Percentiles rank a stretch among this genome's conserved stretches.
These are phyloP conservation scores for Chaetomium olivaceum DNA, from an alignment of 2,329 filamentous ascomycete genomes.

Conservation along the genomic window DNA sequence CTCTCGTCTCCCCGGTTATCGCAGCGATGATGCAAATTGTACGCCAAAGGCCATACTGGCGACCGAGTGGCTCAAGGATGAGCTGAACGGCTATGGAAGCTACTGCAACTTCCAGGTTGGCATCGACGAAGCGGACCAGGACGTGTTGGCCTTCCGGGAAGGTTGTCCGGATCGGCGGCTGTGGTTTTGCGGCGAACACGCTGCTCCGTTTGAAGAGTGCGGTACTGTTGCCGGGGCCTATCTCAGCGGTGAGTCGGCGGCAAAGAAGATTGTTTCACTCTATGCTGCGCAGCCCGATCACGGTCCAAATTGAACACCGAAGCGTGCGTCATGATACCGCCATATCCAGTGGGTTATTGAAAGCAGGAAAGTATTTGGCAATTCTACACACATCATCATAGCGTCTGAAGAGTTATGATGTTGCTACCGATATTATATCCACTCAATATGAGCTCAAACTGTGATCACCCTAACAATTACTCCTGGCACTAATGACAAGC, in stretches of 20 bases:
- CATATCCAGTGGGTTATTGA: too few relatives aligned
- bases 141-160: not conserved
- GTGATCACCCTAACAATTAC: too few relatives aligned
- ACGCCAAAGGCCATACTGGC: constrained; percentile 56
- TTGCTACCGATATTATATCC: too few relatives aligned
- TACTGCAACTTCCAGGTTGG: constrained; percentile 3
- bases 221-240: constrained; percentile 66
- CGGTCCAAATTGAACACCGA: too few relatives aligned
- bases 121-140: not conserved
- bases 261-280: constrained; percentile 11
- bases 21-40: constrained; percentile 46
- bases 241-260: constrained; percentile 56
- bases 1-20: constrained; percentile 61
- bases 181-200: constrained; percentile 2
- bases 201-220: constrained; percentile 35
- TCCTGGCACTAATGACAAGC: too few relatives aligned
- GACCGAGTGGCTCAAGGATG: constrained; percentile 41
- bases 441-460: too few relatives aligned
- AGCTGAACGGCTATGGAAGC: not conserved
- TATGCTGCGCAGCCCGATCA: not conserved
- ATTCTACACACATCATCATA: too few relatives aligned
- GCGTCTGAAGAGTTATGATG: too few relatives aligned
- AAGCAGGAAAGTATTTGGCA: too few relatives aligned
- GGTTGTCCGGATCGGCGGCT: not conserved
- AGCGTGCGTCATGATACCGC: too few relatives aligned